Evolutionary conservation across 805 yeast species (phyloP).

Genomic region (Hanseniaspora mollemarum): DNA sequence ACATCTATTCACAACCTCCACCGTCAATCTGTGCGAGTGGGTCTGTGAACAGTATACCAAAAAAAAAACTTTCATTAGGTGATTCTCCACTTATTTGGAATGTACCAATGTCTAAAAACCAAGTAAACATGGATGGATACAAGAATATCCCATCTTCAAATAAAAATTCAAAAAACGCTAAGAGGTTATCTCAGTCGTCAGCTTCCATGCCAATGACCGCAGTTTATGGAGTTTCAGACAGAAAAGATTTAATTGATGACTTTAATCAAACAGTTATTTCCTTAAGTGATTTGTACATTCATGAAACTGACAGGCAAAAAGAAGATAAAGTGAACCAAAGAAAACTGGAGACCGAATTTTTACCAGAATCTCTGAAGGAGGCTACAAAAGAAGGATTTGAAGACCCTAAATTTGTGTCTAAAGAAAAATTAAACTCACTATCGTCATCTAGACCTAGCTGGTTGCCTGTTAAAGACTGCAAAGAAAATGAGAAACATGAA

Average conservation of each 20-base stretch:
- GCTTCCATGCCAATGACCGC: slow-evolving; percentile 37
- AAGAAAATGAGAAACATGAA: slow-evolving; percentile 47
- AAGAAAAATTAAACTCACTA: slow-evolving; percentile 43
- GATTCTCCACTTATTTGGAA: neutral
- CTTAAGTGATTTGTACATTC: slow-evolving; percentile 34
- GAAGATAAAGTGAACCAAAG: slow-evolving; percentile 23
- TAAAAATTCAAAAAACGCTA: too few relatives aligned
- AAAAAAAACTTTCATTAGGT: neutral
- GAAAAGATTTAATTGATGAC: slow-evolving; percentile 21
- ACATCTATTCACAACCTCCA: neutral
- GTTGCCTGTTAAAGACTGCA: slow-evolving; percentile 52
- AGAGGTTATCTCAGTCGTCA: slow-evolving; percentile 22
- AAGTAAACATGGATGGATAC: neutral
- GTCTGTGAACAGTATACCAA: neutral
- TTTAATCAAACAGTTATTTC: slow-evolving; percentile 31
- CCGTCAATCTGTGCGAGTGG: neutral
- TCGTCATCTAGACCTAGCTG: slow-evolving; percentile 60
- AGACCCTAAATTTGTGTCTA: slow-evolving; percentile 49
- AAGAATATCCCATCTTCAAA: slow-evolving; percentile 18
- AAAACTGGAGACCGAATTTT: slow-evolving; percentile 27
- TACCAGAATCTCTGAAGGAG: slow-evolving; percentile 32
- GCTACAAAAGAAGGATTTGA: slow-evolving; percentile 39
- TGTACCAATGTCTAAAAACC: neutral
- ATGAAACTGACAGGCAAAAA: neutral
- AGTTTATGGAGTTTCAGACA: slow-evolving; percentile 34